A percentile compares a stretch with the other conserved stretches of the same genome.
Evolutionary conservation across 768 basidiomycete species (phyloP).

Genomic region (Dioszegia aurantiaca): DNA sequence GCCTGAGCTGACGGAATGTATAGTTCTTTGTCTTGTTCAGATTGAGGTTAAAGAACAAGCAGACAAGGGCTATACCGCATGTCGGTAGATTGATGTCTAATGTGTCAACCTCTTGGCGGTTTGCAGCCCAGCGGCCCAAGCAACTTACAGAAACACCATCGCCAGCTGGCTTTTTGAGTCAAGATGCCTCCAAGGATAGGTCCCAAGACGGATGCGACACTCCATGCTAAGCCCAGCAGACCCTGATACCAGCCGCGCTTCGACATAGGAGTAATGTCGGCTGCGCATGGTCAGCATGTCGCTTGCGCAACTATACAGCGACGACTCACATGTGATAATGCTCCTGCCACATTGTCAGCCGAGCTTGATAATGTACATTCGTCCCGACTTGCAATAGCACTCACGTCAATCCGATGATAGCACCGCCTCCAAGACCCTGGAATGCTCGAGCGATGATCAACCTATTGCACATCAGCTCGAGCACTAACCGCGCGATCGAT

Average conservation of each 20-base stretch:
- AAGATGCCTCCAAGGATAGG: constrained; percentile 70
- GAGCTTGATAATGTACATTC: constrained; percentile 12
- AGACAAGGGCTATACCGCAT: constrained; percentile 46
- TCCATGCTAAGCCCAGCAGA: constrained; percentile 66
- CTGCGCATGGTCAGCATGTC: constrained; percentile 13
- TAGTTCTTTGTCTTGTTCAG: constrained; percentile 44
- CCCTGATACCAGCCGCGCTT: constrained; percentile 75
- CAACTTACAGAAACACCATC: constrained; percentile 45
- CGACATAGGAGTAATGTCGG: constrained; percentile 73
- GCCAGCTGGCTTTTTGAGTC: constrained; percentile 29
- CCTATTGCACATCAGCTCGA: constrained; percentile 22
- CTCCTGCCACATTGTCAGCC: constrained; percentile 7
- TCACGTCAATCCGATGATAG: constrained; percentile 41
- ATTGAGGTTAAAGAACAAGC: constrained; percentile 52
- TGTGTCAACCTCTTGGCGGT: constrained; percentile 9
- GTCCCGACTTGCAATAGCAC: constrained; percentile 27
- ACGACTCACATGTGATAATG: constrained; percentile 19
- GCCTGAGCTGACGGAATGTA: constrained; percentile 30
- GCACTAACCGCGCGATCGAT: constrained; percentile 5
- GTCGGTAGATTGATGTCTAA: constrained; percentile 51
- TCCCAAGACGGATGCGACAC: constrained; percentile 67
- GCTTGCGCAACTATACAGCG: not conserved
- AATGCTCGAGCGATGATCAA: constrained; percentile 37
- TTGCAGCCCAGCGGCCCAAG: not conserved
- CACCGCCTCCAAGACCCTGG: constrained; percentile 46